These are phyloP conservation scores for Schoenoplectus tabernaemontani DNA, from an alignment of 202 grass and related monocot species.

Conservation along the genomic window DNA sequence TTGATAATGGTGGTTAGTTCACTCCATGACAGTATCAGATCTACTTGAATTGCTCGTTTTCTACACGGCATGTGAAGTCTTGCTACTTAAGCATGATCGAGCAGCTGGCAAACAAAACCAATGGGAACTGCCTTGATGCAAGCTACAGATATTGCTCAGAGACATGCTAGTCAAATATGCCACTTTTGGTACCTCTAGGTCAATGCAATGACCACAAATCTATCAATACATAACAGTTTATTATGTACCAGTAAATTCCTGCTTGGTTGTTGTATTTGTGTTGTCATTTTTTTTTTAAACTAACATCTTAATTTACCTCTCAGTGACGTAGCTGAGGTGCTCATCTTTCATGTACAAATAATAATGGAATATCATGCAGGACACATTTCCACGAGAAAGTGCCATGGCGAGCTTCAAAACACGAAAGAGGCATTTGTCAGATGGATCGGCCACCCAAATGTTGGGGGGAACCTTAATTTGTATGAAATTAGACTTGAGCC, in stretches of 20 bases:
- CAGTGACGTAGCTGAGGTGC: slow-evolving; percentile 72
- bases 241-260: not conserved
- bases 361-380: slow-evolving; percentile 91
- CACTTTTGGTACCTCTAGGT: not conserved
- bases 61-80: not conserved
- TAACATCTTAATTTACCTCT: slow-evolving; percentile 51
- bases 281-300: not conserved
- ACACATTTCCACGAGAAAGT: slow-evolving; percentile 56
- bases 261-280: not conserved
- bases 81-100: not conserved
- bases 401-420: slow-evolving; percentile 71
- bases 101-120: not conserved
- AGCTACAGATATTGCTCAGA: not conserved
- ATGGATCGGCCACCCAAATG: slow-evolving; percentile 85
- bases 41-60: not conserved
- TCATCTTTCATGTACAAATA: slow-evolving; percentile 97
- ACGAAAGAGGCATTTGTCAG: slow-evolving; percentile 66
- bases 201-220: not conserved
- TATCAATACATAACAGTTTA: not conserved
- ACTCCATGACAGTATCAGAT: slow-evolving; percentile 2
- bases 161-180: not conserved
- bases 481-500: slow-evolving; percentile 83
- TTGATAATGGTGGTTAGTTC: not conserved
- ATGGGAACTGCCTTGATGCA: not conserved
- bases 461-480: slow-evolving; percentile 75